These are phyloP conservation scores for Boletus edulis DNA, from an alignment of 768 basidiomycete species.

Conservation along the genomic window DNA sequence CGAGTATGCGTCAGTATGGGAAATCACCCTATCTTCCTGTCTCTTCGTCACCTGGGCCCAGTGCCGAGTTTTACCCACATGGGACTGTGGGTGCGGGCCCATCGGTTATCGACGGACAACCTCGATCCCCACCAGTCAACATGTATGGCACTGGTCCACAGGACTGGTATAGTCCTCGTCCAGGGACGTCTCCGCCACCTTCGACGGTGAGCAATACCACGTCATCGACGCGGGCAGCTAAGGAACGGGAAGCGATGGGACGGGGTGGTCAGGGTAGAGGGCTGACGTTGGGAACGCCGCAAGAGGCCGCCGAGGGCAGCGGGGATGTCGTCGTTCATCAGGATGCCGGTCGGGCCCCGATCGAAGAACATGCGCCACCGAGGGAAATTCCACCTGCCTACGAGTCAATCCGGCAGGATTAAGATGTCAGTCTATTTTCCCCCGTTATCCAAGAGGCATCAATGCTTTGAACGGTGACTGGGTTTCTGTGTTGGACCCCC, in stretches of 20 bases:
- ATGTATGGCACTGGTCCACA: slow-evolving; percentile 11
- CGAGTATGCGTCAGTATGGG: slow-evolving; percentile 25
- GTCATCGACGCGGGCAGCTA: slow-evolving; percentile 10
- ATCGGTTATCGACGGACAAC: slow-evolving; percentile 4
- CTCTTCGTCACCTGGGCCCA: background rate
- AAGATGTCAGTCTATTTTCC: background rate
- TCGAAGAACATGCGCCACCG: slow-evolving; percentile 14
- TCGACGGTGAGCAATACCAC: slow-evolving; percentile 20
- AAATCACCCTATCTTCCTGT: slow-evolving; percentile 8
- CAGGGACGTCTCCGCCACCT: slow-evolving; percentile 20
- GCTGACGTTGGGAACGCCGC: slow-evolving; percentile 21
- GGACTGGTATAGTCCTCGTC: slow-evolving; percentile 21
- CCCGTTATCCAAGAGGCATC: background rate
- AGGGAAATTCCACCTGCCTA: slow-evolving; percentile 30
- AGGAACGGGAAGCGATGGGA: slow-evolving; percentile 25
- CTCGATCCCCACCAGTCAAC: slow-evolving; percentile 1
- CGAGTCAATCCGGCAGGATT: slow-evolving; percentile 26
- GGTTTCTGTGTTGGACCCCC: background rate
- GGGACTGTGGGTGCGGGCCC: background rate
- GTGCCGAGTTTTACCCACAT: slow-evolving; percentile 10
- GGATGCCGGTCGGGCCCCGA: slow-evolving; percentile 25
- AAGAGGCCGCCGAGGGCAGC: slow-evolving; percentile 18
- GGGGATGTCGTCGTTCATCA: slow-evolving; percentile 27
- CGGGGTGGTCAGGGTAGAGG: slow-evolving; percentile 15
- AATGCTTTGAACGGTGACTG: background rate